Evolutionary conservation across 306 rosid genomes (phyloP), one percentile per base, ranked within the genome.

Genomic region (Bauhinia variegata): DNA sequence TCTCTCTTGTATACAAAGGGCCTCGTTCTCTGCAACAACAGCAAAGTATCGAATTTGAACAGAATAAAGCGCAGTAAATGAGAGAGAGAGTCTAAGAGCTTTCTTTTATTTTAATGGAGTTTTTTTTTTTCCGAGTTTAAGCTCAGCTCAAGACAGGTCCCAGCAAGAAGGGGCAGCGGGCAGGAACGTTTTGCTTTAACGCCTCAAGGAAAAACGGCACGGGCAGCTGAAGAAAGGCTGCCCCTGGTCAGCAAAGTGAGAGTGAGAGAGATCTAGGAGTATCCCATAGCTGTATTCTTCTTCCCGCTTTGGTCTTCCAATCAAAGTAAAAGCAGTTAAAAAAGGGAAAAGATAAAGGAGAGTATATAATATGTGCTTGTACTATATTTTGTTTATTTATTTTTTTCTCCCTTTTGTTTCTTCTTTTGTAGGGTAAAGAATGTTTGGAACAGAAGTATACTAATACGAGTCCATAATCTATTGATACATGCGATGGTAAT

Each of bases 1-100:
- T 76, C 88, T 84, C 86, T 74, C 86, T 60, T 88, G 58, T 51
- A 74, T 67, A 75, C 88, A 79, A 72, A 84, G 73, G 75, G 75
- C 90, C 96, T 92, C 89, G 96, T 86, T 89, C 96, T 86, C 77
- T 70, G 95, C 75, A 75, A 86, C 76, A 74, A 78, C 86, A 85
- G 78, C 86, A 87, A 89, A 86, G 88, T 82, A 83, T 82, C 86
- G 83, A 82, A 88, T 82, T 89, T 88, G 83, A 90, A 86, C 86
- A 87, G 92, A 83, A 73, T 80, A 89, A 89, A 93, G 99, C 74
- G 87, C 78, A 64, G 65, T 57, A 11, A 49, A 60, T 5, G 72
- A 62, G 63, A 50, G 74, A 18, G 73, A 43, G 32, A 14, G 6
- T 23, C 28, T 23, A 58, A 66, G 60, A 8, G 76, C 72, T 67